Evolutionary conservation across 2,329 filamentous ascomycete species (phyloP).

Genomic region (Calonectria henricotiae): DNA sequence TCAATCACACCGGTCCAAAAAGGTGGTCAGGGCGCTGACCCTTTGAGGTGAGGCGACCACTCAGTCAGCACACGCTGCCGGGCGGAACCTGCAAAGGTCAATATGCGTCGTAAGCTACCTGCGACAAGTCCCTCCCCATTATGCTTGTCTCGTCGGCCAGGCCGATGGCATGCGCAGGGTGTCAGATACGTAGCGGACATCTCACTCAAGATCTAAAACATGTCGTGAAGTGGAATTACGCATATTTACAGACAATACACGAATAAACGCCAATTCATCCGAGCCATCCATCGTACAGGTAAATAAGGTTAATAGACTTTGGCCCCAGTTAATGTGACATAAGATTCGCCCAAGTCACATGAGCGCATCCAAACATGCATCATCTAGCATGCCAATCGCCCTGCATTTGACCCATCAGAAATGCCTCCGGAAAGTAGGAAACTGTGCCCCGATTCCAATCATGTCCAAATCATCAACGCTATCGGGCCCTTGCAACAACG

Average conservation of each 20-base stretch:
- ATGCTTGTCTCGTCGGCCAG: slow-evolving; percentile 2
- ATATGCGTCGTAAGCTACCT: slow-evolving; percentile 10
- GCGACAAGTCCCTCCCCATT: not conserved
- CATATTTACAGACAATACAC: not conserved
- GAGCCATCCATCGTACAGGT: not conserved
- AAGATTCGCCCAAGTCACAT: not conserved
- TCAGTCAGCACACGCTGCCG: slow-evolving; percentile 5
- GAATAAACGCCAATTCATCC: slow-evolving; percentile 6
- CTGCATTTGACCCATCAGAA: not conserved
- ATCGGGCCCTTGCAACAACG: not conserved
- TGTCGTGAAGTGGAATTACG: not conserved
- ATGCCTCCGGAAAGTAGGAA: not conserved
- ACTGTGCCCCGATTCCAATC: slow-evolving; percentile 3
- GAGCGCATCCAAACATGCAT: not conserved
- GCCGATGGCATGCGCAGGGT: slow-evolving; percentile 14
- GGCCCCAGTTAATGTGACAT: not conserved
- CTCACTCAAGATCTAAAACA: slow-evolving; percentile 17
- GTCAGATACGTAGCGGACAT: not conserved
- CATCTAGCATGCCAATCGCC: not conserved
- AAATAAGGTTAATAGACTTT: slow-evolving; percentile 8
- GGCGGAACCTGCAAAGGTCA: not conserved
- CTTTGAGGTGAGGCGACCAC: not conserved
- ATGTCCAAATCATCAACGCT: not conserved
- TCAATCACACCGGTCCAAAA: slow-evolving; percentile 3
- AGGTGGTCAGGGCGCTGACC: not conserved